phyloP scores from a whole-genome alignment of 108 stramenopile genomes.

The Fragilaria crotonensis region DNA sequence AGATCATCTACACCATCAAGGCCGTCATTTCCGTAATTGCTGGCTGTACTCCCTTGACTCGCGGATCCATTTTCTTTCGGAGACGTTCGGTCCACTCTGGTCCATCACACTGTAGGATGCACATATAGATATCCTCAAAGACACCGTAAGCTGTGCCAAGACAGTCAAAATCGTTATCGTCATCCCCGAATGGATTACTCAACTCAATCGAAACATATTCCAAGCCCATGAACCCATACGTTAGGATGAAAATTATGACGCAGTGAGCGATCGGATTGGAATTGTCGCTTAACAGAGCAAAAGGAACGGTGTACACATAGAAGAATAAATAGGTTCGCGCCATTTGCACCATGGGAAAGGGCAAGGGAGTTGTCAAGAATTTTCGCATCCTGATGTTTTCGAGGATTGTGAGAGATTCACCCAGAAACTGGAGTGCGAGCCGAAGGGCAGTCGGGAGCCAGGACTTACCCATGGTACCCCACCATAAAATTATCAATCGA shows the following conservation, averaged over 20 bases:
- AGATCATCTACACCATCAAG: no score
- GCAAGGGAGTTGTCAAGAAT: conserved; percentile 20
- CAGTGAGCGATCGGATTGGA: conserved; percentile 3
- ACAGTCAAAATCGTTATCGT: conserved; percentile 32
- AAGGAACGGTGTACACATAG: conserved; percentile 19
- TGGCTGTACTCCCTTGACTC: conserved; percentile 1
- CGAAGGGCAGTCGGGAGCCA: no score
- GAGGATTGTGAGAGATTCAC: no score
- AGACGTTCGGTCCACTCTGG: conserved; percentile 23
- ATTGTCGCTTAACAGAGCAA: conserved; percentile 8
- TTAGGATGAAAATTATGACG: conserved; percentile 4
- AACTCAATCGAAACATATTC: conserved; percentile 32
- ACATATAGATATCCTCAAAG: conserved; percentile 32
- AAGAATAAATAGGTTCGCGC: conserved; percentile 19
- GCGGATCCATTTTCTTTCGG: conserved; percentile 7
- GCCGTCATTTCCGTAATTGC: no score
- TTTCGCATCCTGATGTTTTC: conserved; percentile 12
- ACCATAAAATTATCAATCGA: conserved; percentile 20
- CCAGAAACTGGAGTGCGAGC: no score
- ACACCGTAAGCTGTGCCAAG: conserved; percentile 1
- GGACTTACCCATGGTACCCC: conserved; percentile 23
- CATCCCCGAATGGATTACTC: conserved; percentile 38
- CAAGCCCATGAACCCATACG: conserved; percentile 27
- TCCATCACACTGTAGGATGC: conserved; percentile 27
- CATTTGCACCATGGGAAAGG: conserved; percentile 32